phyloP scores from a whole-genome alignment of 139 green algal species.

The Edaphochlamys debaryana region DNA sequence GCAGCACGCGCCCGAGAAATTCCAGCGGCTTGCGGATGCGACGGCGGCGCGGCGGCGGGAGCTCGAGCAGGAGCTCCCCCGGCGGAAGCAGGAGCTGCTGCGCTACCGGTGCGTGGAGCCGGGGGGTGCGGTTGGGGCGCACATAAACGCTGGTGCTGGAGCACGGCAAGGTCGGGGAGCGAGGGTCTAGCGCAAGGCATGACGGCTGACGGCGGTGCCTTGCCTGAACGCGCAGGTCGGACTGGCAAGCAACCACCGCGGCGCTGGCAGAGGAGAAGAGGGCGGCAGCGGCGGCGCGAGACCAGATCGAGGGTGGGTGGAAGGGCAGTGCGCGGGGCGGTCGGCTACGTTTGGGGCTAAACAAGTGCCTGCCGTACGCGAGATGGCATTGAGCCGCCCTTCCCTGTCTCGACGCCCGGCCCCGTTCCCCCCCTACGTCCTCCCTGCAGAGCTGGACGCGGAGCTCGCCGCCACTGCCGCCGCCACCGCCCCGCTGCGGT shows the following conservation, averaged over 20 bases:
- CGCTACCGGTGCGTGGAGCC: neutral
- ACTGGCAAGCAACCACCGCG: conserved; percentile 5
- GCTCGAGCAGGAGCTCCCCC: neutral
- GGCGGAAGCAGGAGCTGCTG: neutral
- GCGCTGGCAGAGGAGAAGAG: neutral
- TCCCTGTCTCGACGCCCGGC: no score
- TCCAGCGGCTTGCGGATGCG: neutral
- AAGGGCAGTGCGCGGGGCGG: no score
- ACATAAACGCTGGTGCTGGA: no score
- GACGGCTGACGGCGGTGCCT: no score
- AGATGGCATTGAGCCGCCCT: no score
- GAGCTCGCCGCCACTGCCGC: neutral
- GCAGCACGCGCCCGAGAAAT: neutral
- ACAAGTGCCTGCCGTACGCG: no score
- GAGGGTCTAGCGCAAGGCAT: no score
- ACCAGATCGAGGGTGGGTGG: neutral
- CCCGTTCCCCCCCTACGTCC: no score
- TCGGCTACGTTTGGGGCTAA: no score
- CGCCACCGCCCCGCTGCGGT: neutral
- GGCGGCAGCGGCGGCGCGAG: neutral
- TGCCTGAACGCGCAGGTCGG: no score
- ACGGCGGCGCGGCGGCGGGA: neutral
- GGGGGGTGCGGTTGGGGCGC: no score
- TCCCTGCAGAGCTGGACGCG: conserved; percentile 1
- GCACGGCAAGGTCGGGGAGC: no score